A percentile compares a stretch with the other conserved stretches of the same genome.
Evolutionary conservation across 345 rosid species (phyloP).

Genomic region (Populus euphratica): DNA sequence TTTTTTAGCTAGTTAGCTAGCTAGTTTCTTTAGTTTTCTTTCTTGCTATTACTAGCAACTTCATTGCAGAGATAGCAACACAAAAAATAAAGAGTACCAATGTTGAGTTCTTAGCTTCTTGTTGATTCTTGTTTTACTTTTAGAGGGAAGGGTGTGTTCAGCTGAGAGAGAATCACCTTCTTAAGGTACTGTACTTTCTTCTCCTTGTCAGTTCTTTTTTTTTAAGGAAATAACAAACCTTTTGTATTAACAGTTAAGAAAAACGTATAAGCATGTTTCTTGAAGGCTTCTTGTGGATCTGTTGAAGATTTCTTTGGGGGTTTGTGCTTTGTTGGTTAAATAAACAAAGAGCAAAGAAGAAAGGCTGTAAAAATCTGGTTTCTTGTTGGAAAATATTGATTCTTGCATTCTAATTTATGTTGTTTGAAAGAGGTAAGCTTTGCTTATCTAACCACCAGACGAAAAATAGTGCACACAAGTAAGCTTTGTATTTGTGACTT

Average conservation of each 20-base stretch:
- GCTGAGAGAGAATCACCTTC: slow-evolving; percentile 13
- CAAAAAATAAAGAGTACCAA: neutral
- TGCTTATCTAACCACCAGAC: neutral
- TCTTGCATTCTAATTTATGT: neutral
- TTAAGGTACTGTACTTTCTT: slow-evolving; percentile 22
- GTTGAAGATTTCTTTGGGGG: neutral
- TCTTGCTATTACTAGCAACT: neutral
- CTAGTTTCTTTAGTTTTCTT: neutral
- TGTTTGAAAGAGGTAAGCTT: neutral
- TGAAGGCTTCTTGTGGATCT: neutral
- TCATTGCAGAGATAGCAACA: too few species aligned
- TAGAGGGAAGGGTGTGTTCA: neutral
- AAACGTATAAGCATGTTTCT: neutral
- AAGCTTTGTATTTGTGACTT: neutral
- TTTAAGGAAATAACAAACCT: neutral
- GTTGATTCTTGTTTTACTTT: neutral
- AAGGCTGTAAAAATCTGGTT: neutral
- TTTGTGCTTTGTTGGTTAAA: neutral
- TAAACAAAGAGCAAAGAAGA: neutral
- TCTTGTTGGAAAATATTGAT: neutral
- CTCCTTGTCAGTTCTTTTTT: neutral
- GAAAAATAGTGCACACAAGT: neutral
- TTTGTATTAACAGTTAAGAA: neutral
- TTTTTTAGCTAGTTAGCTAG: neutral
- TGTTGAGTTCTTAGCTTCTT: neutral